Base-by-base conservation (phyloP, 768 basidiomycete species). In the Coprinellus micaceus region DNA sequence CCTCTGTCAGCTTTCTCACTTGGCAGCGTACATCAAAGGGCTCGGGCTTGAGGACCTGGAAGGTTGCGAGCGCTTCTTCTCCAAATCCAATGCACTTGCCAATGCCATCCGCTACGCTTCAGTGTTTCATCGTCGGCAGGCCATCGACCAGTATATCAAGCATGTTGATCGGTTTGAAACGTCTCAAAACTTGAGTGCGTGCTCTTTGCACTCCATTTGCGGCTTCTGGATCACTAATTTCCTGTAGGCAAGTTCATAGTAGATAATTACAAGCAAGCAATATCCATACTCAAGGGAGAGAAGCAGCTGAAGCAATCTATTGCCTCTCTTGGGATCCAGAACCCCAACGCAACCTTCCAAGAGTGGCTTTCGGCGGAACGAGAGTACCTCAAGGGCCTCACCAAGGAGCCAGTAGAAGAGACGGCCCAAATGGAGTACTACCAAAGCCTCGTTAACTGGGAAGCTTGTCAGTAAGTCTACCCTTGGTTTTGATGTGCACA, bases 11-110 rank as follows among this genome's bases (percentile, higher is more conserved):
- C 50, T 63, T 4, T 28, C 51, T 1, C 49, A 61, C 52, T 68
- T 66, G 7, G 54, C 65, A 2, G 60, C 54, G 2, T 67, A 66
- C 44, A 52, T 58, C 6, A 24, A 50, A 13, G 66, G 67, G 2
- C 15, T 64, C 22, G 65, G 66, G 9, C 50, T 66, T 17, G 60
- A 67, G 45, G 67, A 69, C 48, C 58, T 71, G 17, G 67, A 69
- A 37, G 62, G 63, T 1, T 63, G 64, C 47, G 62, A 69, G 53
- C 55, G 56, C 1, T 58, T 59, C 33, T 69, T 69, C 39, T 61
- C 64, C 2, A 65, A 61, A 52, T 66, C 61, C 2, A 66, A 67
- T 39, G 60, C 53, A 0, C 51, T 67, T 13, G 67, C 67, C 0
- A 11, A 53, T 1, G 62, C 58, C 13, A 46, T 54, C 1, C 44